A percentile compares a stretch with the other conserved stretches of the same genome.
Evolutionary conservation across 192 early-diverging fungal genomes (phyloP).

Genomic region (Funneliformis mosseae): DNA sequence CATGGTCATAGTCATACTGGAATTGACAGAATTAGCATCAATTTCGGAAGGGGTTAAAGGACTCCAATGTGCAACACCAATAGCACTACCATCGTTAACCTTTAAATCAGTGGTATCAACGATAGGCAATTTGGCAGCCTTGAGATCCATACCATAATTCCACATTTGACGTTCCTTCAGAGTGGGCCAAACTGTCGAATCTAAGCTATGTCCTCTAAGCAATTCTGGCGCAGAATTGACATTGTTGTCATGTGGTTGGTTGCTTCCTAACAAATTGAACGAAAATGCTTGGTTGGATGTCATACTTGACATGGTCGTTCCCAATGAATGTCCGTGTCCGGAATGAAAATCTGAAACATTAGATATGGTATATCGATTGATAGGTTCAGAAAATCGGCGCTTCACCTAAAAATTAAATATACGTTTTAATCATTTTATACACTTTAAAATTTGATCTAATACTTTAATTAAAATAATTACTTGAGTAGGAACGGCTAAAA

Average conservation of each 20-base stretch:
- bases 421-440: background rate
- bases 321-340: background rate
- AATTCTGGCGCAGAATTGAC: slow-evolving; percentile 13
- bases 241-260: slow-evolving; percentile 8
- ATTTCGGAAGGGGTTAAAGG: slow-evolving; percentile 3
- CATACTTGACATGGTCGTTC: background rate
- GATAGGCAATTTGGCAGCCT: slow-evolving; percentile 15
- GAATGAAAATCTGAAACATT: slow-evolving; percentile 19
- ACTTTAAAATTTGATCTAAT: background rate
- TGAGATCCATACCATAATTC: slow-evolving; percentile 27
- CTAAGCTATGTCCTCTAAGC: slow-evolving; percentile 12
- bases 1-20: slow-evolving; percentile 10
- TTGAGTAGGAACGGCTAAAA: slow-evolving; percentile 23
- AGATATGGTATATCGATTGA: slow-evolving; percentile 9
- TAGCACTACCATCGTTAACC: background rate
- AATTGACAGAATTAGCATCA: background rate
- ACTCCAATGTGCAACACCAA: slow-evolving; percentile 15
- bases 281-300: slow-evolving; percentile 9
- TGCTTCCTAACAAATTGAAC: slow-evolving; percentile 9
- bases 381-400: slow-evolving; percentile 28
- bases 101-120: slow-evolving; percentile 9
- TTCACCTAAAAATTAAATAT: slow-evolving; percentile 1
- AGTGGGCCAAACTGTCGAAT: slow-evolving; percentile 19
- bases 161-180: slow-evolving; percentile 26
- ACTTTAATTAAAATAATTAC: slow-evolving; percentile 1